These are phyloP conservation scores for Yamadazyma diddensiae DNA, from an alignment of 1,139 yeast species.

Conservation along the genomic window DNA sequence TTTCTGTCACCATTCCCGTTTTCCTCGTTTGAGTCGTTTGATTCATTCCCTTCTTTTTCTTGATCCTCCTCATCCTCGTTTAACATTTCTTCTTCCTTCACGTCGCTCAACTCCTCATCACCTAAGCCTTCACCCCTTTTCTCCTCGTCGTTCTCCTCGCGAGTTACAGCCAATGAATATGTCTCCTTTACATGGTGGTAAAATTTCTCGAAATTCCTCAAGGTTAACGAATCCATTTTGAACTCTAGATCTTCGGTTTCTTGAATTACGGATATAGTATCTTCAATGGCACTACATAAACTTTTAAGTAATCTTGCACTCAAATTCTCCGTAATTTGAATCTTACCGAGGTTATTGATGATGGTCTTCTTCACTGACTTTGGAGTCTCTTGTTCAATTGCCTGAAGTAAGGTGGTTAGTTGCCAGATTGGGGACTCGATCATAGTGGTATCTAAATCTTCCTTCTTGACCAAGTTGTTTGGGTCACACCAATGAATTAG, in stretches of 20 bases:
- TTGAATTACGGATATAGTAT: conserved; percentile 27
- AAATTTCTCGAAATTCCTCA: conserved; percentile 48
- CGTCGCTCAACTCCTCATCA: conserved; percentile 3
- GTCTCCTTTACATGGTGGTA: conserved; percentile 25
- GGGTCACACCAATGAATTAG: conserved; percentile 89
- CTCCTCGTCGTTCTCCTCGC: conserved; percentile 3
- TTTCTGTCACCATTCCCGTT: conserved; percentile 1
- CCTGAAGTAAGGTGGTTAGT: conserved; percentile 53
- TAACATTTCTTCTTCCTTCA: conserved; percentile 2
- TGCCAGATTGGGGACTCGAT: conserved; percentile 47
- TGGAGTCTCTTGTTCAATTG: conserved; percentile 49
- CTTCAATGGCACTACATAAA: conserved; percentile 31
- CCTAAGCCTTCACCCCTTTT: conserved; percentile 11
- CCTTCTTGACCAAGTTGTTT: conserved; percentile 51
- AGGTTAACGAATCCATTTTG: conserved; percentile 41
- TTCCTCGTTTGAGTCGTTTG: conserved; percentile 10
- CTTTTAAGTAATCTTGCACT: conserved; percentile 32
- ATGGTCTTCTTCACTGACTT: conserved; percentile 57
- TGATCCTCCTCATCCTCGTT: conserved; percentile 4
- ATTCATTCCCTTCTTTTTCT: conserved; percentile 11
- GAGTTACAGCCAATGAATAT: conserved; percentile 17
- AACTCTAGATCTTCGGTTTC: conserved; percentile 27
- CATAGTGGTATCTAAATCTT: conserved; percentile 27
- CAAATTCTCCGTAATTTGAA: conserved; percentile 32
- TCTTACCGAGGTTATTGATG: conserved; percentile 49